phyloP scores from a whole-genome alignment of 1,139 yeast genomes.

The Magnusiomyces suaveolens region DNA sequence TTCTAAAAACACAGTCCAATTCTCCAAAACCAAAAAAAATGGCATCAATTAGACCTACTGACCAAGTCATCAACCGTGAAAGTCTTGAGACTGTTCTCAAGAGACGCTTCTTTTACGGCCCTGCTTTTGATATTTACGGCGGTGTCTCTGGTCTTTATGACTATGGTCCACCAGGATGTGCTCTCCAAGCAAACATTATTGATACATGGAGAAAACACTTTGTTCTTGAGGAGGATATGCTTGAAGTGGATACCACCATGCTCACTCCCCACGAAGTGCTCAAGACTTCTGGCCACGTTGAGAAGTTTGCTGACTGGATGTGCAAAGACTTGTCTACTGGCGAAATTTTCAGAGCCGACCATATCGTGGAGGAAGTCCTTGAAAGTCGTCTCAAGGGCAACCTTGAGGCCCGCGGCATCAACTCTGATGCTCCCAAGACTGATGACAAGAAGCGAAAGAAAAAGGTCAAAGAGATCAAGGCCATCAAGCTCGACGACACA shows the following conservation, averaged over 20 bases:
- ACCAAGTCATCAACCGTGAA: conserved; percentile 58
- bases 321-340: conserved; percentile 92
- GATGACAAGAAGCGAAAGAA: conserved; percentile 70
- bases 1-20: neutral
- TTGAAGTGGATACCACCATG: conserved; percentile 97
- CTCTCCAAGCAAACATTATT: conserved; percentile 88
- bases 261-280: conserved; percentile 94
- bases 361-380: conserved; percentile 91
- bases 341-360: conserved; percentile 98
- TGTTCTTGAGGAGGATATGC: conserved; percentile 94
- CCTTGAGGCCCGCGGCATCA: conserved; percentile 83
- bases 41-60: conserved; percentile 22
- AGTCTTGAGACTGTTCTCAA: conserved; percentile 81
- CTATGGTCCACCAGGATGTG: conserved; percentile 99
- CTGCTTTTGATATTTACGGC: conserved; percentile 94
- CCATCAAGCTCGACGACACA: conserved; percentile 72
- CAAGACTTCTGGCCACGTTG: conserved; percentile 98
- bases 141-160: conserved; percentile 98
- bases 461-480: conserved; percentile 93
- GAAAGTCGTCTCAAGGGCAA: conserved; percentile 95
- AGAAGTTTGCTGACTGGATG: conserved; percentile 99
- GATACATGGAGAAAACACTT: conserved; percentile 98
- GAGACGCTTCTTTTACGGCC: conserved; percentile 94
- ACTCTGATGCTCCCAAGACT: conserved; percentile 49
- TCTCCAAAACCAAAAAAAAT: conserved; percentile 4